These are phyloP conservation scores for Picea abies DNA, from an alignment of 83 land plant genomes.

Conservation along the genomic window DNA sequence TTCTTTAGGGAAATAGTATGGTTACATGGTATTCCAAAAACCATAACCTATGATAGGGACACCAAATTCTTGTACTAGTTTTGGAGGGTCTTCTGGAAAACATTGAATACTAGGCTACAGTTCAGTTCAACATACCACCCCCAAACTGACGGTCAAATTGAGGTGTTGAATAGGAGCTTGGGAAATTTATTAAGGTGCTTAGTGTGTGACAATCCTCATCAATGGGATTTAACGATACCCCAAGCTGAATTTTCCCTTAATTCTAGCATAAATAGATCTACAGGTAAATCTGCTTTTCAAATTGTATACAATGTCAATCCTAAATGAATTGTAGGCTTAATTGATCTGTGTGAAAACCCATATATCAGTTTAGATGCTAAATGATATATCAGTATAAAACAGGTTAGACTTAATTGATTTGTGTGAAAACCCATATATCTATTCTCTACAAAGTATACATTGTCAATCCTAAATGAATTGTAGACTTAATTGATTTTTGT, in stretches of 20 bases:
- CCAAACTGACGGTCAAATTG: constrained; percentile 20
- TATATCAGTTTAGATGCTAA: too few species aligned
- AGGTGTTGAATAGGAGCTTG: constrained; percentile 3
- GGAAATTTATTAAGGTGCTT: not conserved
- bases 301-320: not conserved
- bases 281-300: not conserved
- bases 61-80: constrained; percentile 11
- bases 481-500: too few species aligned
- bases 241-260: not conserved
- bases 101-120: not conserved
- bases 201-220: constrained; percentile 1
- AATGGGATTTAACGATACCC: constrained; percentile 10
- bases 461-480: too few species aligned
- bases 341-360: not conserved
- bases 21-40: constrained; percentile 22
- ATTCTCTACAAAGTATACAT: too few species aligned
- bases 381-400: too few species aligned
- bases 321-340: not conserved
- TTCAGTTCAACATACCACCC: constrained; percentile 8
- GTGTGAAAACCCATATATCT: too few species aligned
- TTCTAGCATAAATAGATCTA: not conserved
- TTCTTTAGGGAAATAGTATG: constrained; percentile 19
- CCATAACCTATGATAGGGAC: constrained; percentile 22
- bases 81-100: constrained; percentile 14
- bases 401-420: too few species aligned